These are phyloP conservation scores for Penicillium fimorum DNA, from an alignment of 495 filamentous ascomycete species.

Conservation along the genomic window DNA sequence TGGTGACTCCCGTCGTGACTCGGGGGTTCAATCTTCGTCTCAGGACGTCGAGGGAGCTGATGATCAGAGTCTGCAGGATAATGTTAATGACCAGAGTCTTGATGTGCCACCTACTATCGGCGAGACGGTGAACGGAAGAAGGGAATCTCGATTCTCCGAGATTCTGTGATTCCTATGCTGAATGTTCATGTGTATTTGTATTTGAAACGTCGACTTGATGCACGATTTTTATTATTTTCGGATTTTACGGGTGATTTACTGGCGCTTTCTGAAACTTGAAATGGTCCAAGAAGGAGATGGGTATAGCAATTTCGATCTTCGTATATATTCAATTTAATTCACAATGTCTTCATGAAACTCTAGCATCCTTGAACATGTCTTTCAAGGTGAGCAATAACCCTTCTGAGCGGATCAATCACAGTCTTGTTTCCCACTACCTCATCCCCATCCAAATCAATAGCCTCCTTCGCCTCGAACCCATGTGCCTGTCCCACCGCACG, in stretches of 20 bases:
- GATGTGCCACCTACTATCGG: conserved; percentile 37
- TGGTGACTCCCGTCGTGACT: conserved; percentile 35
- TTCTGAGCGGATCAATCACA: background rate
- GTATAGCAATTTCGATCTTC: background rate
- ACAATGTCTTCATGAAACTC: background rate
- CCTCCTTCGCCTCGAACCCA: conserved; percentile 5
- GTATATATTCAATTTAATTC: conserved; percentile 5
- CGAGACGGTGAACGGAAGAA: conserved; percentile 37
- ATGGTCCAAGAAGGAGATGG: background rate
- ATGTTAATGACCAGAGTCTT: conserved; percentile 48
- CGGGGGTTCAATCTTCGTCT: conserved; percentile 36
- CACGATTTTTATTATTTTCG: background rate
- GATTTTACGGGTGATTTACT: background rate
- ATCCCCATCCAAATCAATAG: background rate
- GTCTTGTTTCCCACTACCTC: background rate
- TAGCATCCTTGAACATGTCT: background rate
- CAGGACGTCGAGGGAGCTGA: conserved; percentile 36
- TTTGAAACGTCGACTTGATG: conserved; percentile 2
- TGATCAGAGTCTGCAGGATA: conserved; percentile 45
- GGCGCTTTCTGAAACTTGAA: conserved; percentile 4
- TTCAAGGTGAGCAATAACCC: conserved; percentile 1
- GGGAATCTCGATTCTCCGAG: conserved; percentile 53
- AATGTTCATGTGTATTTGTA: conserved; percentile 12
- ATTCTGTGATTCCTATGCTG: conserved; percentile 34
- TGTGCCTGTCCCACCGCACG: conserved; percentile 5